These are phyloP conservation scores for Globisporangium paroecandrum DNA, from an alignment of 352 stramenopile genomes.

Conservation along the genomic window DNA sequence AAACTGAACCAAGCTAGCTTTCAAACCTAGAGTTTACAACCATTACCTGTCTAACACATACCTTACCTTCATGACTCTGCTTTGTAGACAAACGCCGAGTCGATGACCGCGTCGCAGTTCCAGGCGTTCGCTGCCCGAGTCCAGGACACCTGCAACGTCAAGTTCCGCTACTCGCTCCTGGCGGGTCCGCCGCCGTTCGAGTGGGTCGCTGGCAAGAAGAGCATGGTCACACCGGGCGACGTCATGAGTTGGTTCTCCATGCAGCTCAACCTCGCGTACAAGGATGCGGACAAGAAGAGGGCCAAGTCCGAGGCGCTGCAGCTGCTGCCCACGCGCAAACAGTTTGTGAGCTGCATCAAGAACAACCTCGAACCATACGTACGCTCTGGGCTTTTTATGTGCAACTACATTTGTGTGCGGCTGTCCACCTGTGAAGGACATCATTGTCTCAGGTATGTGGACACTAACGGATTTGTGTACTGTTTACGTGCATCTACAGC, in stretches of 20 bases:
- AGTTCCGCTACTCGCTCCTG: conserved; percentile 48
- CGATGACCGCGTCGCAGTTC: conserved; percentile 19
- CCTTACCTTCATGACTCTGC: neutral
- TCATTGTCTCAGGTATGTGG: neutral
- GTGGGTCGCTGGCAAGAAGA: conserved; percentile 25
- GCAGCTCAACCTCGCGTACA: conserved; percentile 21
- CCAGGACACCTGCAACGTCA: conserved; percentile 39
- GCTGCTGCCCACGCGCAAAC: conserved; percentile 11
- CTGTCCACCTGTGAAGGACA: too few species aligned
- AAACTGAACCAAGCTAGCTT: neutral
- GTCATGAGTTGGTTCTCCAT: conserved; percentile 30
- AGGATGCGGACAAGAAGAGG: conserved; percentile 12
- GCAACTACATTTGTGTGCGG: neutral
- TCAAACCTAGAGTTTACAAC: too few species aligned
- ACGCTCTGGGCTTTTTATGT: neutral
- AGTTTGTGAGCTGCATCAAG: conserved; percentile 27
- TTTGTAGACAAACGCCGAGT: conserved; percentile 6
- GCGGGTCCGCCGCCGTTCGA: conserved; percentile 39
- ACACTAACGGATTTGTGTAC: neutral
- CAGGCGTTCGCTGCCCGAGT: conserved; percentile 18
- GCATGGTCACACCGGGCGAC: conserved; percentile 14
- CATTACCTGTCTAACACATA: neutral
- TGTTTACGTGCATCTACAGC: neutral
- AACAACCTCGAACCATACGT: conserved; percentile 23
- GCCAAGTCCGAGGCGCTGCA: neutral